Conservation (phyloP, 2,329 filamentous ascomycete genomes). For the Clonostachys rhizophaga region DNA sequence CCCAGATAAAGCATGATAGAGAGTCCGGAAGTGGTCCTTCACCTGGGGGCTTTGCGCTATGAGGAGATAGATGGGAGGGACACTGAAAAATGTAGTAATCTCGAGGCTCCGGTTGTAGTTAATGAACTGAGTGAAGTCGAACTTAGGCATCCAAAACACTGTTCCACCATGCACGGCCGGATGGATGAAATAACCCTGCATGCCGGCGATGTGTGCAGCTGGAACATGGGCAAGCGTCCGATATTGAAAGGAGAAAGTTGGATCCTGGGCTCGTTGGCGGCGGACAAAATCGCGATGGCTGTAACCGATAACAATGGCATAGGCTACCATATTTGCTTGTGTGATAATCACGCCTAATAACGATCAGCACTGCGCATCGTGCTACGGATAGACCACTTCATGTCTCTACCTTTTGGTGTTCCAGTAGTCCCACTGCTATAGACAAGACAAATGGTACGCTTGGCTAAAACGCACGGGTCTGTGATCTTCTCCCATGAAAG, state of each 20-base stretch:
- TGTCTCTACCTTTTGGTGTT: constrained; percentile 26
- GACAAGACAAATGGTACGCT: too few relatives aligned
- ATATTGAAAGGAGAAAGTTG: constrained; percentile 12
- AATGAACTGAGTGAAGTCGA: constrained; percentile 52
- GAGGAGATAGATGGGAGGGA: constrained; percentile 55
- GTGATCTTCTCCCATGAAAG: constrained; percentile 51
- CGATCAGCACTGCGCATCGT: constrained; percentile 41
- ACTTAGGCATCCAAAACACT: constrained; percentile 60
- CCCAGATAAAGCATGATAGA: constrained; percentile 43
- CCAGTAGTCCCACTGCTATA: too few relatives aligned
- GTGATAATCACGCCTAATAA: constrained; percentile 40
- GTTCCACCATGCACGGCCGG: constrained; percentile 34
- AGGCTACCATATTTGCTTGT: constrained; percentile 36
- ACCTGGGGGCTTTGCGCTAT: constrained; percentile 52
- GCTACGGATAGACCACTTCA: constrained; percentile 35
- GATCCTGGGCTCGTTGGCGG: constrained; percentile 12
- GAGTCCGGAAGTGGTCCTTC: constrained; percentile 45
- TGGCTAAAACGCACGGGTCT: constrained; percentile 19
- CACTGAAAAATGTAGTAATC: constrained; percentile 51
- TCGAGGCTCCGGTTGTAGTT: constrained; percentile 40
- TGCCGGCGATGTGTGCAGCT: constrained; percentile 38
- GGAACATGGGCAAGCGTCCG: constrained; percentile 36
- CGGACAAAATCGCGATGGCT: constrained; percentile 20
- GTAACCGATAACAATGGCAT: constrained; percentile 20
- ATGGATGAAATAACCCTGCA: constrained; percentile 35